Conservation (phyloP, 306 rosid species). For the Dalbergia cultrata region DNA sequence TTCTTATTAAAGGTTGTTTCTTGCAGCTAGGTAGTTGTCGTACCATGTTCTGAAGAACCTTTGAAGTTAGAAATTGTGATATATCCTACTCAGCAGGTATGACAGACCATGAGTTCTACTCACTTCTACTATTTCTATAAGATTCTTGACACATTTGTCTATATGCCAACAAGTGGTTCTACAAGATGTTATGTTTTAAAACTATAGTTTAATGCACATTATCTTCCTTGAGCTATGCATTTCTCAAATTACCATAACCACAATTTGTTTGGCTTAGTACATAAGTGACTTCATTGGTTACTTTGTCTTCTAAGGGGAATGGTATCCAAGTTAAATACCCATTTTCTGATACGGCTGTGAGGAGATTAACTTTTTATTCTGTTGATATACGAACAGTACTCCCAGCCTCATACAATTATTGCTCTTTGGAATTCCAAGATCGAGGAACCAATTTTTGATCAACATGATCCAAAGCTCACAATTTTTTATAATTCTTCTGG, state of each 20-base stretch:
- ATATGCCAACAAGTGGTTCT: neutral
- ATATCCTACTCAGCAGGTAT: conserved; percentile 25
- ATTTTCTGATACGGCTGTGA: neutral
- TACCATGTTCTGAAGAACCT: conserved; percentile 2
- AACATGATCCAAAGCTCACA: neutral
- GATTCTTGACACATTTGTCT: neutral
- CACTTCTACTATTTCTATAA: neutral
- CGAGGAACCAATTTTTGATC: conserved; percentile 14
- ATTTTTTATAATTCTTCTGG: neutral
- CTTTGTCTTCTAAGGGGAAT: neutral
- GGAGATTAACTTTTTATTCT: neutral
- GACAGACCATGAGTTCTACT: neutral
- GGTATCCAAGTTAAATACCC: neutral
- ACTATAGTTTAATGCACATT: neutral
- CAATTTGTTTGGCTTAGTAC: neutral
- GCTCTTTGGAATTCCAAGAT: conserved; percentile 16
- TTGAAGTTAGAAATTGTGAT: conserved; percentile 20
- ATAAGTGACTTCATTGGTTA: neutral
- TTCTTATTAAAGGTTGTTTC: neutral
- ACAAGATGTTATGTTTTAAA: neutral
- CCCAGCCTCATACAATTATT: neutral
- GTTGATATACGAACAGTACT: conserved; percentile 6
- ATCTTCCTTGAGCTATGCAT: neutral
- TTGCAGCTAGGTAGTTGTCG: conserved; percentile 22
- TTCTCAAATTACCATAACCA: neutral